A percentile compares a stretch with the other conserved stretches of the same genome.
phyloP scores from a whole-genome alignment of 2,329 filamentous ascomycete species.

The Aspergillus sp. region DNA sequence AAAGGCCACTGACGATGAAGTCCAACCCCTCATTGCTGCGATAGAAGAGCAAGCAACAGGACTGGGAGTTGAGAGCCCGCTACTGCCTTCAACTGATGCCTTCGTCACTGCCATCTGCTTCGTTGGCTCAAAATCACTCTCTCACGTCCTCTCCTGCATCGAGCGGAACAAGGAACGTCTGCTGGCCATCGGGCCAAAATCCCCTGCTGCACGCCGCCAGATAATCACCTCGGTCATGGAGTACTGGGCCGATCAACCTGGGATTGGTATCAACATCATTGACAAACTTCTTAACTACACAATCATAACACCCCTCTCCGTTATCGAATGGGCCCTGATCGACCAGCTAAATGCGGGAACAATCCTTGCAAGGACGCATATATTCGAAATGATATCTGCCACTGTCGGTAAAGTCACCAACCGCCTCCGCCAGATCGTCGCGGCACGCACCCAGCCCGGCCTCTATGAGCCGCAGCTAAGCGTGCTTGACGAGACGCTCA shows the following conservation, averaged over 20 bases:
- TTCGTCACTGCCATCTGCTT: constrained; percentile 93
- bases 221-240: constrained; percentile 87
- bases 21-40: constrained; percentile 75
- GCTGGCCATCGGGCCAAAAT: constrained; percentile 72
- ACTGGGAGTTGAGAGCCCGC: constrained; percentile 67
- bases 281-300: constrained; percentile 98
- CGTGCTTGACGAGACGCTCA: constrained; percentile 65
- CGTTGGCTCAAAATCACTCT: constrained; percentile 92
- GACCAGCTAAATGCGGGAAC: constrained; percentile 64
- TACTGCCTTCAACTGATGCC: constrained; percentile 85
- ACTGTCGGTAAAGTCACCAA: constrained; percentile 89
- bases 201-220: constrained; percentile 75
- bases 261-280: constrained; percentile 86
- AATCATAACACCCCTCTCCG: constrained; percentile 80
- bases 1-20: constrained; percentile 81
- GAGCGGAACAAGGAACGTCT: constrained; percentile 91
- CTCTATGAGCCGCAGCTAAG: constrained; percentile 55
- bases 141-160: constrained; percentile 92
- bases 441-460: constrained; percentile 58
- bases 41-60: constrained; percentile 78
- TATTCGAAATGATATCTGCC: constrained; percentile 86
- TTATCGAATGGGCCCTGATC: constrained; percentile 85
- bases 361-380: constrained; percentile 69
- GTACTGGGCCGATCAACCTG: constrained; percentile 92
- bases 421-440: constrained; percentile 77